Evolutionary conservation across 331 rosid species (phyloP).

Genomic region (Malus hybrid): DNA sequence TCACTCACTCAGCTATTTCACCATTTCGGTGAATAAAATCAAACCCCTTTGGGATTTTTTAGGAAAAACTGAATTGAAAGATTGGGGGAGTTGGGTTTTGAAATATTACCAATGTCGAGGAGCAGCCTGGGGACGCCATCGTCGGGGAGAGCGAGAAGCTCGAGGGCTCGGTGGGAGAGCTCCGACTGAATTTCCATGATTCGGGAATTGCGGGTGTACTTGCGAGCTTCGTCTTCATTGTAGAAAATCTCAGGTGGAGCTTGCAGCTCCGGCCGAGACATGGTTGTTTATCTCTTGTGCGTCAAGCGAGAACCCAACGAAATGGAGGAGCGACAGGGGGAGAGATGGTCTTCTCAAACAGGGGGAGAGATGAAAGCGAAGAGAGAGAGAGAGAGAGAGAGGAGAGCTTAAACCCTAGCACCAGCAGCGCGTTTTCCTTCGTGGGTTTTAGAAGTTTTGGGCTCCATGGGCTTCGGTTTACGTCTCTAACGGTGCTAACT

Average conservation of each 20-base stretch:
- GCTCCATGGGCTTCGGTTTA: background rate
- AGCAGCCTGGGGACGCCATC: conserved; percentile 81
- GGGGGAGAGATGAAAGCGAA: background rate
- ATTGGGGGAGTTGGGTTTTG: background rate
- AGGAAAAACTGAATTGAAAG: background rate
- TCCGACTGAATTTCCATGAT: conserved; percentile 72
- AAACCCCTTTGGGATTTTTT: background rate
- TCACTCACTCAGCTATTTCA: background rate
- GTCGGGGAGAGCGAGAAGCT: conserved; percentile 76
- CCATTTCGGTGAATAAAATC: background rate
- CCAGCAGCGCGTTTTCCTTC: background rate
- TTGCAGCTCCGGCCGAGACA: conserved; percentile 68
- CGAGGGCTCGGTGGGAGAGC: conserved; percentile 78
- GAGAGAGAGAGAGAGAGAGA: background rate
- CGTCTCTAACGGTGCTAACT: background rate
- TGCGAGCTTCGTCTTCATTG: conserved; percentile 75
- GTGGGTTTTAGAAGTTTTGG: background rate
- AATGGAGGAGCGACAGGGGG: background rate
- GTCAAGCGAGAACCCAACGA: too few species aligned
- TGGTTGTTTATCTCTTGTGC: background rate
- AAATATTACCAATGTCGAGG: conserved; percentile 65
- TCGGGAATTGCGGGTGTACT: conserved; percentile 86
- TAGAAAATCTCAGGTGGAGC: conserved; percentile 99
- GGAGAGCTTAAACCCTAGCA: conserved; percentile 2
- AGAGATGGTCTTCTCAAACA: background rate